Conservation (phyloP, 2,329 filamentous ascomycete genomes). For the Cercospora brassicicola region DNA sequence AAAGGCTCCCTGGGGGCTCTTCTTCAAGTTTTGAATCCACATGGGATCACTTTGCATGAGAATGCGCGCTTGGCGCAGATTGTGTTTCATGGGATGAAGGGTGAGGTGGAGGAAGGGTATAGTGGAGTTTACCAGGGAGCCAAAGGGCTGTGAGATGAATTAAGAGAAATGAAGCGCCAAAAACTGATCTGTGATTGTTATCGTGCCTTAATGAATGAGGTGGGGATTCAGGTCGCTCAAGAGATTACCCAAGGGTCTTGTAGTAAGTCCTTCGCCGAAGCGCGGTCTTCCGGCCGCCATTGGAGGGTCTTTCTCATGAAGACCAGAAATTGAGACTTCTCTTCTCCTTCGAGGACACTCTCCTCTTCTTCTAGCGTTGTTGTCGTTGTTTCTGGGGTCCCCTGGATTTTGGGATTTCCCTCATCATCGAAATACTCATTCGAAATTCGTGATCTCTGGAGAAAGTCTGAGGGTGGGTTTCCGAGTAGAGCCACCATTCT, state of each 20-base stretch:
- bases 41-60: constrained; percentile 39
- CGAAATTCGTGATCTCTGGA: neutral
- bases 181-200: neutral
- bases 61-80: constrained; percentile 46
- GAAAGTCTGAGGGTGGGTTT: neutral
- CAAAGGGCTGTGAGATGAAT: constrained; percentile 1
- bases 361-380: neutral
- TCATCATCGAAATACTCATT: neutral
- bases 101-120: constrained; percentile 41
- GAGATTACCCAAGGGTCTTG: constrained; percentile 39
- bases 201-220: neutral
- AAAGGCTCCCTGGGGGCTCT: constrained; percentile 45
- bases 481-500: neutral
- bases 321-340: constrained; percentile 39
- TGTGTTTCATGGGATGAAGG: constrained; percentile 43
- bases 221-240: no score
- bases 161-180: neutral
- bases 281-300: constrained; percentile 44
- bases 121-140: constrained; percentile 42
- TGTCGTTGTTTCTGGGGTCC: neutral
- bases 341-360: constrained; percentile 6
- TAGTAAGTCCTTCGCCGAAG: constrained; percentile 41
- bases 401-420: neutral
- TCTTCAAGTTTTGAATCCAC: constrained; percentile 35
- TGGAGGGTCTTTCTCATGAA: constrained; percentile 43